Base-by-base conservation (phyloP, 495 filamentous ascomycete species). In the Amphirosellinia nigrospora region DNA sequence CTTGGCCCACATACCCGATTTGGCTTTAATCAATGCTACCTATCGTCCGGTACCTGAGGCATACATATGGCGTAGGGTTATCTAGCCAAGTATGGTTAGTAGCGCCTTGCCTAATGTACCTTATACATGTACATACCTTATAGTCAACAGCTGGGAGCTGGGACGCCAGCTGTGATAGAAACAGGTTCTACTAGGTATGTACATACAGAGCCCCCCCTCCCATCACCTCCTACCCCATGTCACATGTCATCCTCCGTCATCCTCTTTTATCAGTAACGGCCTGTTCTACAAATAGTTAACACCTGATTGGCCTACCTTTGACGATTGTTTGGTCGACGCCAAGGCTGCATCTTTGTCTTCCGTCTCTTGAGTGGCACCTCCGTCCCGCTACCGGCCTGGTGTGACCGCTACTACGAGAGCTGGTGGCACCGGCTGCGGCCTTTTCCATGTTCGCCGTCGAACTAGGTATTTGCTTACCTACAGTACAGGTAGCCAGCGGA, bases 181-280 rank as follows among this genome's bases (percentile, higher is more conserved):
- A 46, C 3, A 46, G 6, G 19, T 46, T n/a, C n/a, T n/a, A n/a
- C n/a, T n/a, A n/a, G n/a, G 34, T 36, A 36, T 36, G 34, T 36
- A 36, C 34, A 36, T 36, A 36, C 7, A 36, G 8, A 7, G 45
- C 16, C 45, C 45, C 45, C 21, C 36, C 23, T n/a, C n/a, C n/a
- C n/a, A n/a, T n/a, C n/a, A n/a, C n/a, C n/a, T n/a, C n/a, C n/a
- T n/a, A n/a, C n/a, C 41, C 41, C 43, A 46, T 46, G 15, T 23
- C 46, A 13, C 46, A 53, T 53, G 63, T 65, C 63, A 67, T 67
- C 50, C 52, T 58, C 39, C 32, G 39, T 68, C 41, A 68, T n/a
- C n/a, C n/a, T n/a, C n/a, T n/a, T n/a, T n/a, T n/a, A n/a, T n/a
- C n/a, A n/a, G n/a, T n/a, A n/a, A n/a, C n/a, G n/a, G n/a, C 10